These are phyloP conservation scores for Brassica carinata DNA, from an alignment of 345 rosid species.

Conservation along the genomic window DNA sequence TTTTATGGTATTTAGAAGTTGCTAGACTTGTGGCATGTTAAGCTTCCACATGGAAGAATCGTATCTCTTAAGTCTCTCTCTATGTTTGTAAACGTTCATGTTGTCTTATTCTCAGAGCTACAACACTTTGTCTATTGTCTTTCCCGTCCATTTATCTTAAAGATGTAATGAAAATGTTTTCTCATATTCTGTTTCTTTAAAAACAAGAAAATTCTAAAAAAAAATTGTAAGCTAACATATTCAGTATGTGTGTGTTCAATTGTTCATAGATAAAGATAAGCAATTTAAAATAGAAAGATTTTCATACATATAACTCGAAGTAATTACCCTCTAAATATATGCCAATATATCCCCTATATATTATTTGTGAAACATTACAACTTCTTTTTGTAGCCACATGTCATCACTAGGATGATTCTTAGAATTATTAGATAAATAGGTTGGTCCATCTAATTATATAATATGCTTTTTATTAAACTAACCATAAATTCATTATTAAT, in stretches of 20 bases:
- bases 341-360: neutral
- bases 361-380: too few species aligned
- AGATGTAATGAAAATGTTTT: too few species aligned
- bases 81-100: neutral
- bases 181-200: too few species aligned
- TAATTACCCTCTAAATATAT: neutral
- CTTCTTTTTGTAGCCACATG: too few species aligned
- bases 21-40: slow-evolving; percentile 6
- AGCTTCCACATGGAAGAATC: neutral
- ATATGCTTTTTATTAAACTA: too few species aligned
- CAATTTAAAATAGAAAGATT: neutral
- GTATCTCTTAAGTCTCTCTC: neutral
- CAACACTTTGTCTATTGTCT: neutral
- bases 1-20: neutral
- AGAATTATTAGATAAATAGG: too few species aligned
- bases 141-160: neutral
- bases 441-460: too few species aligned
- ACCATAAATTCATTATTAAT: too few species aligned
- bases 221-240: too few species aligned
- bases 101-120: slow-evolving; percentile 4
- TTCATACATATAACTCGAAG: neutral
- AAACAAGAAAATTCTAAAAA: too few species aligned
- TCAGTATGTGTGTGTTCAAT: too few species aligned
- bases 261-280: neutral
- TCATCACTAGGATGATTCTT: too few species aligned